Percentiles rank a stretch among this genome's conserved stretches.
Conservation (phyloP, 495 filamentous ascomycete genomes). For the Xylaria castorea region DNA sequence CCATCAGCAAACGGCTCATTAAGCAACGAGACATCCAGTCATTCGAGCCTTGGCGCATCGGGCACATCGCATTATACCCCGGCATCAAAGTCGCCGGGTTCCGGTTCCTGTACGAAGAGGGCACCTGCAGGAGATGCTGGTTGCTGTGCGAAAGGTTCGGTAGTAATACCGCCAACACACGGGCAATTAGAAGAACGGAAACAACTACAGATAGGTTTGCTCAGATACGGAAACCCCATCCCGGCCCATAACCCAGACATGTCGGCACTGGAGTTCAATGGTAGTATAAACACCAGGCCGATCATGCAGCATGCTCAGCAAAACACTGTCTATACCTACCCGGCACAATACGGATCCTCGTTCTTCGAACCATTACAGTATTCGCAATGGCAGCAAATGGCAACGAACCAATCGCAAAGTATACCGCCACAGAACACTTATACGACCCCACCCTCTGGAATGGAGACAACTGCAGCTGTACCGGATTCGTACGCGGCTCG, state of each 20-base stretch:
- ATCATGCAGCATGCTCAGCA: conserved; percentile 30
- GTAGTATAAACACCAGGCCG: conserved; percentile 4
- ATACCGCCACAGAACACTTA: conserved; percentile 22
- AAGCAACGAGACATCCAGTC: conserved; percentile 28
- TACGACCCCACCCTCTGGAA: conserved; percentile 13
- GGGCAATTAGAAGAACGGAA: conserved; percentile 25
- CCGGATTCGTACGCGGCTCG: conserved; percentile 44
- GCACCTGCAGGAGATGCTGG: conserved; percentile 16
- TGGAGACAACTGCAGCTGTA: conserved; percentile 23
- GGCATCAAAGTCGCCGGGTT: conserved; percentile 26
- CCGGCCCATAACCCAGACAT: background rate
- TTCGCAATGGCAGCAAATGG: conserved; percentile 46
- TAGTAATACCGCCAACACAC: conserved; percentile 18
- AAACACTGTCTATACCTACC: conserved; percentile 41
- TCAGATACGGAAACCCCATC: conserved; percentile 21
- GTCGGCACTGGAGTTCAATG: conserved; percentile 9
- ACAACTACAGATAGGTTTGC: conserved; percentile 12
- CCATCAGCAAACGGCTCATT: conserved; percentile 19
- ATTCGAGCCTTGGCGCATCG: conserved; percentile 31
- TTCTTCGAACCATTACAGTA: conserved; percentile 49
- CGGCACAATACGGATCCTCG: conserved; percentile 47
- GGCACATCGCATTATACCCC: conserved; percentile 34
- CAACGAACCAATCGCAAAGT: conserved; percentile 32
- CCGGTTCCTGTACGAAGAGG: conserved; percentile 28
- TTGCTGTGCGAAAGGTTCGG: conserved; percentile 30